Evolutionary conservation across 495 filamentous ascomycete species (phyloP).

Genomic region (Aspergillus sclerotiicarbonarius): DNA sequence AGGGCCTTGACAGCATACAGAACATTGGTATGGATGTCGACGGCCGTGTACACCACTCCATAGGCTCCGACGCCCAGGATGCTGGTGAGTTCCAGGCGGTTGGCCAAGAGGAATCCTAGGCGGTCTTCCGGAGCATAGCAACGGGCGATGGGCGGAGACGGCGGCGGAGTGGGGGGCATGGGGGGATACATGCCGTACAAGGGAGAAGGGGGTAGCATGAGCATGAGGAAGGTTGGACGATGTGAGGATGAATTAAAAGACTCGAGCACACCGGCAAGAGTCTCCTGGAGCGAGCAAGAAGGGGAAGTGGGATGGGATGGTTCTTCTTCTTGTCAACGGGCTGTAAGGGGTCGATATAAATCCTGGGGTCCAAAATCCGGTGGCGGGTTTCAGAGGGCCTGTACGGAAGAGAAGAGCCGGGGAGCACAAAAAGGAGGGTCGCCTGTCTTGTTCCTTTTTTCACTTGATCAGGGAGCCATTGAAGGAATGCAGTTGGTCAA

Average conservation of each 20-base stretch:
- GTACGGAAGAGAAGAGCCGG: neutral
- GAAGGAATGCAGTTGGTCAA: conserved; percentile 21
- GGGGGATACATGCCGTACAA: conserved; percentile 40
- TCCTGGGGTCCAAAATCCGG: conserved; percentile 14
- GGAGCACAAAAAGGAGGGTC: conserved; percentile 17
- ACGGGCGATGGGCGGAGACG: conserved; percentile 52
- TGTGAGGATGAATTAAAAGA: neutral
- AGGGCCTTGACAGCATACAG: conserved; percentile 96
- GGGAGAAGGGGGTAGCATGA: conserved; percentile 21
- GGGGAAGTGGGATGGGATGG: neutral
- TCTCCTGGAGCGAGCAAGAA: conserved; percentile 1
- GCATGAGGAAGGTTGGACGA: neutral
- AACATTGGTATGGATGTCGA: conserved; percentile 78
- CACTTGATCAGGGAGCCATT: conserved; percentile 23
- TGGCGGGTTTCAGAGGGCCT: conserved; percentile 11
- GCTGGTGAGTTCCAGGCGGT: conserved; percentile 75
- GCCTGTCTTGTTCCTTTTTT: conserved; percentile 1
- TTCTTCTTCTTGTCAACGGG: neutral
- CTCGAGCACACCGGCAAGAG: conserved; percentile 3
- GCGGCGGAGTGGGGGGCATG: conserved; percentile 62
- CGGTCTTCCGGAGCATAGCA: conserved; percentile 74
- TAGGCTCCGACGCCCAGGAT: conserved; percentile 94
- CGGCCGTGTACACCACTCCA: conserved; percentile 91
- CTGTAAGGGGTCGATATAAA: conserved; percentile 6
- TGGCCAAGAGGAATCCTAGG: conserved; percentile 78